Base-by-base conservation (phyloP, 2,329 filamentous ascomycete species). In the Hymenoscyphus albidus region DNA sequence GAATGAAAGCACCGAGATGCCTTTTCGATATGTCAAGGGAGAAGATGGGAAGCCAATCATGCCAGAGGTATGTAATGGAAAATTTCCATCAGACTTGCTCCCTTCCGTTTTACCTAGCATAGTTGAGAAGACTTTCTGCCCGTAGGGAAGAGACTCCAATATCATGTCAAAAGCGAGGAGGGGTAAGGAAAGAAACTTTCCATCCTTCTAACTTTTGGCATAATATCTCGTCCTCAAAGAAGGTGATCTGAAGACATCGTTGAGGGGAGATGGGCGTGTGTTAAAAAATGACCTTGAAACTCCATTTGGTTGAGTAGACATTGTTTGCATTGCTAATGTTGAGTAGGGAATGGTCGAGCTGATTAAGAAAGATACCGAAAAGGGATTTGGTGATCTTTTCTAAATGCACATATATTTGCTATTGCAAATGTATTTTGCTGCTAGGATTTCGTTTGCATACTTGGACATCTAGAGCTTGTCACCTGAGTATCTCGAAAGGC, bases 1-100 rank as follows among this genome's bases (percentile, higher is more conserved):
- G 75, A 89, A 96, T 74, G 95, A 99, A 79, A 95, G 91, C 76
- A 97, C 93, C 0, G 85, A 97, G 77, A 98, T 99, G 95, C 95
- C 95, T 0, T 99, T 99, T 78, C 91, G 95, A 70, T 99, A 99
- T 75, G 93, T 99, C 60, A 89, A 85, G 74, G 88, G 84, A 61
- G 80, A 85, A 12, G 81, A 91, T 64, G 92, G 90, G 56, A 82
- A 91, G 70, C 92, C 93, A 0, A 88, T 97, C 65, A 97, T 99
- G 93, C 95, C 95, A 27, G 84, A 91, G 80, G 93, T 97, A 78
- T 79, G 83, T 76, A 12, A 7, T 16, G 32, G 61, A n/a, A 1
- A 2, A 27, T 27, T 27, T 27, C 27, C 27, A 27, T 27, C 27
- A 27, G 27, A 27, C 27, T 27, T 27, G 27, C 27, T 27, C 27